Base-by-base conservation (phyloP, 805 yeast genomes). In the Hanseniaspora lachancei region DNA sequence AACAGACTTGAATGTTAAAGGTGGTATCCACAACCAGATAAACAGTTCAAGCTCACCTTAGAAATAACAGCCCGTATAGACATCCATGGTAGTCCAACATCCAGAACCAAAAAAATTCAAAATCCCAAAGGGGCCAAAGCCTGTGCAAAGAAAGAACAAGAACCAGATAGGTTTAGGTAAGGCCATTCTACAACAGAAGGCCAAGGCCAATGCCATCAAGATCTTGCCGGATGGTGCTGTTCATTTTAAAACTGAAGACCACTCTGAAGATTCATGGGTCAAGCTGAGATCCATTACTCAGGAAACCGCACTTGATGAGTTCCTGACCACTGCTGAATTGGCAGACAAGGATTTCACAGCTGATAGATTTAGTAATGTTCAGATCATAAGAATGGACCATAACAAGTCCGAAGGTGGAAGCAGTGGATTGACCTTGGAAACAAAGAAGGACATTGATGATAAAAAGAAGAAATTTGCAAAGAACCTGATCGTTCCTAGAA, bases 301-400 rank as follows among this genome's bases (percentile, higher is more conserved):
- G 64, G 97, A 93, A 68, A 80, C 84, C 62, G 84, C 97, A 1
- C 71, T 93, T 57, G 97, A 93, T 70, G 99, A 93, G 70, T 89
- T 93, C 68, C 77, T 93, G 64, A 84, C 82, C 64, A 91, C 97
- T 8, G 99, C 98, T 0, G 95, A 88, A 68, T 77, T 93, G 57
- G 96, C 97, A 2, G 96, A 89, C 66, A 89, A 91, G 21, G 97
- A 93, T 71, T 93, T 93, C 71, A 82, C 96, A 9, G 96, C 97
- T 3, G 97, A 91, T 61, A 81, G 84, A 64, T 77, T 81, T 57
- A 81, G 84, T 47, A 86, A 84, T 61, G 89, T 93, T 58, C 85
- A 84, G 63, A 87, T 93, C 62, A 82, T 93, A 62, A 80, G 83
- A 65, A 82, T 86, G 58, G 87, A 86, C 53, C 63, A 61, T 44